Conservation (phyloP, 106 monocot genomes). For the Phalaenopsis equestris region DNA sequence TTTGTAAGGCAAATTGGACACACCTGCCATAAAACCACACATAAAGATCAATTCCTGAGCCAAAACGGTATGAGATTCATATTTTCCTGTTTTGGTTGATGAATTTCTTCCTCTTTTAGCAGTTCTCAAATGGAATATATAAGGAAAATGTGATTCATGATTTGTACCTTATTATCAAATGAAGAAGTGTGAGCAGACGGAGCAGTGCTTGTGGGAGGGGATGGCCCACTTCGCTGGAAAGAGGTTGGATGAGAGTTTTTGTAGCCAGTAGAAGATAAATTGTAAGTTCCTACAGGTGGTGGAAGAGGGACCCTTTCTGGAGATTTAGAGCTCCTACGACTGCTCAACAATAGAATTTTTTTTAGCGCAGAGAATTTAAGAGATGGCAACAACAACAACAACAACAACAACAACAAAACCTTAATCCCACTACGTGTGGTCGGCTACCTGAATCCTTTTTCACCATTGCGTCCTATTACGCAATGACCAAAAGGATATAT, state of each 20-base stretch:
- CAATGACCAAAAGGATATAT: too few relatives aligned
- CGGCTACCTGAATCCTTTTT: too few relatives aligned
- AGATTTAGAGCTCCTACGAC: slow-evolving; percentile 33
- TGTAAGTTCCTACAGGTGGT: slow-evolving; percentile 34
- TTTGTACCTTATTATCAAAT: slow-evolving; percentile 38
- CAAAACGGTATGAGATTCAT: neutral
- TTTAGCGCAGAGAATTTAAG: neutral
- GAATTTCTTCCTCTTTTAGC: neutral
- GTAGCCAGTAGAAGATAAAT: slow-evolving; percentile 17
- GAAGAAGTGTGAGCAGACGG: slow-evolving; percentile 26
- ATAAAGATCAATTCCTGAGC: neutral
- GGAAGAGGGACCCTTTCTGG: slow-evolving; percentile 76
- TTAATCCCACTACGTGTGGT: too few relatives aligned
- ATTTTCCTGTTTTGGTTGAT: neutral
- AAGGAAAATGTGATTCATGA: neutral
- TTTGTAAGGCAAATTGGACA: slow-evolving; percentile 81
- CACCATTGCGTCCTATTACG: too few relatives aligned
- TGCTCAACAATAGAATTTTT: slow-evolving; percentile 8
- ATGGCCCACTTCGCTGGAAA: slow-evolving; percentile 26
- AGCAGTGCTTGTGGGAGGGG: slow-evolving; percentile 29
- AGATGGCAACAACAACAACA: neutral
- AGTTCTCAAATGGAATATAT: neutral
- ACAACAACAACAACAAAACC: too few relatives aligned
- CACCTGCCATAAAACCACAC: slow-evolving; percentile 29
- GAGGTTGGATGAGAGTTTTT: slow-evolving; percentile 23